Base-by-base conservation (phyloP, 495 filamentous ascomycete genomes). In the Geopyxis carbonaria region DNA sequence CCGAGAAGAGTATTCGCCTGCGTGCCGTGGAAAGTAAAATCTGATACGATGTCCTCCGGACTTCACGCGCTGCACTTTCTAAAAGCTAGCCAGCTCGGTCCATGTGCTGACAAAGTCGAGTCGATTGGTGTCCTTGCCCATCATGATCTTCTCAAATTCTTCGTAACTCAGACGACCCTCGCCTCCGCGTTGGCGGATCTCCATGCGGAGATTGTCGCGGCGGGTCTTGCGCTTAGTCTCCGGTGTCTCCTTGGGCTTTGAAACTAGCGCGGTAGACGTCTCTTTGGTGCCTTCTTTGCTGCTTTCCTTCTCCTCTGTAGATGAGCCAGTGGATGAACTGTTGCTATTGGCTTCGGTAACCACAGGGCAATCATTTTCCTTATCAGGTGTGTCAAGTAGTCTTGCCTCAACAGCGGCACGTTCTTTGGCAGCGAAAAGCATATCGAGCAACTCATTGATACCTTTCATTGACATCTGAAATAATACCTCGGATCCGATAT, bases 391-490 rank as follows among this genome's bases (percentile, higher is more conserved):
- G n/a, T 39, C 22, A 6, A n/a, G 2, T 11, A 68, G 64, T 27
- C 70, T 68, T 6, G 70, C 74, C 35, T 78, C 68, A 45, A 92
- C 62, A 6, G 84, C 73, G 5, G 79, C 56, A 42, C 82, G 75
- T 59, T 97, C 89, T 44, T 78, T 77, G 18, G 64, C 64, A 46
- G 75, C 75, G 63, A 95, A 95, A 0, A 97, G 62, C 7, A 73
- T 64, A 54, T 93, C 81, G 4, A 97, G 69, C 3, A 95, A 63
- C 56, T 95, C 84, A 51, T 94, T 93, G 57, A 93, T 77, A 1
- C 79, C 83, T 51, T 92, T 76, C 50, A 93, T 82, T 0, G 78
- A 80, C 13, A 87, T 74, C 52, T 93, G 81, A 50, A 89, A 93
- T 5, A 95, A 62, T 11, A 93, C 72, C 50, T 95, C 89, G 45